Conservation (phyloP, 352 stramenopile genomes). For the Phytophthora melonis region DNA sequence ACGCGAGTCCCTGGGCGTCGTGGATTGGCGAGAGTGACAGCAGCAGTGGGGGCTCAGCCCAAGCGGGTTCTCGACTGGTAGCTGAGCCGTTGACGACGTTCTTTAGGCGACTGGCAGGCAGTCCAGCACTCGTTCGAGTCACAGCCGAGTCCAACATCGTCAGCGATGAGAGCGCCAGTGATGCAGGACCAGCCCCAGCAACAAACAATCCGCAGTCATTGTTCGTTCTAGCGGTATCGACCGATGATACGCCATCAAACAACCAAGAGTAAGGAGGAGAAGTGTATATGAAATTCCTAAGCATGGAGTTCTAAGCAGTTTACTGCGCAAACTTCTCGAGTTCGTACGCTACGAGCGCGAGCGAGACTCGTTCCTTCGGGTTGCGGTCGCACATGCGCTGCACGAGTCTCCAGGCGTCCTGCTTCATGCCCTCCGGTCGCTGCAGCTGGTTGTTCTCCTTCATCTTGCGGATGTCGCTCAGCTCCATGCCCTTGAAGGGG, state of each 20-base stretch:
- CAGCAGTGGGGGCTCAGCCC: neutral
- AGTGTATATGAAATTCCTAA: neutral
- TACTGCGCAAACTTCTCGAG: neutral
- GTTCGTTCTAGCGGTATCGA: conserved; percentile 16
- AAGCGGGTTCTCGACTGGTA: conserved; percentile 18
- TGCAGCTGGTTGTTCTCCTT: conserved; percentile 11
- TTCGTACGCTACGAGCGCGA: neutral
- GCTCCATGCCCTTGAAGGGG: conserved; percentile 9
- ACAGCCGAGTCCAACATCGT: conserved; percentile 22
- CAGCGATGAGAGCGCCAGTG: conserved; percentile 17
- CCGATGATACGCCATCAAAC: neutral
- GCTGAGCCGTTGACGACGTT: conserved; percentile 32
- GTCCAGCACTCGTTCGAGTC: conserved; percentile 43
- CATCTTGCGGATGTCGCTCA: neutral
- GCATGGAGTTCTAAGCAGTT: neutral
- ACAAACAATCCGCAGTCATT: conserved; percentile 19
- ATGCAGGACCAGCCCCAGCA: conserved; percentile 4
- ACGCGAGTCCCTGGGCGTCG: conserved; percentile 18
- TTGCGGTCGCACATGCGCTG: neutral
- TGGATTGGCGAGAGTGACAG: conserved; percentile 18
- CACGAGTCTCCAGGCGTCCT: conserved; percentile 17
- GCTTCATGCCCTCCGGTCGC: conserved; percentile 4
- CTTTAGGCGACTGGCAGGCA: conserved; percentile 37
- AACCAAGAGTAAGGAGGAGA: conserved; percentile 18
- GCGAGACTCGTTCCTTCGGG: conserved; percentile 2